phyloP scores from a whole-genome alignment of 352 stramenopile genomes.

The Phytopythium delawarense region DNA sequence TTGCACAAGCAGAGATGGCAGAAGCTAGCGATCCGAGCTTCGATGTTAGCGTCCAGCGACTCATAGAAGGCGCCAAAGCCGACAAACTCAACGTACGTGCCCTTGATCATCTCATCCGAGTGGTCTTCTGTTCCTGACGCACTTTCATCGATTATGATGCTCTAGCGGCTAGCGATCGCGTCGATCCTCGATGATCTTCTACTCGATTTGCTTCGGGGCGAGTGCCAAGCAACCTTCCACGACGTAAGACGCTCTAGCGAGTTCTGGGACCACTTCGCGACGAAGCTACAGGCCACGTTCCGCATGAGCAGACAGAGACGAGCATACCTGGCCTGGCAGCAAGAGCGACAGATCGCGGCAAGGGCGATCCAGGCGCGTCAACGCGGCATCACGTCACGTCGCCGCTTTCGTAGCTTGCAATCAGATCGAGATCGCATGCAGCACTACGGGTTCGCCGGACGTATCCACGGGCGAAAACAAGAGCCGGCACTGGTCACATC shows the following conservation, averaged over 20 bases:
- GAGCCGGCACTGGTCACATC: not conserved
- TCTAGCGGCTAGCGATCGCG: conserved; percentile 40
- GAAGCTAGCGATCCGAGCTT: conserved; percentile 14
- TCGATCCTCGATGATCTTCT: conserved; percentile 66
- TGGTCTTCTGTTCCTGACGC: not conserved
- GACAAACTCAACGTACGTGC: conserved; percentile 32
- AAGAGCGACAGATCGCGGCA: conserved; percentile 45
- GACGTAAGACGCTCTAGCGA: conserved; percentile 52
- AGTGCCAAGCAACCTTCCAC: conserved; percentile 53
- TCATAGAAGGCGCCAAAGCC: conserved; percentile 30
- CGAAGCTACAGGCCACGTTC: conserved; percentile 63
- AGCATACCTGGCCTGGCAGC: conserved; percentile 38
- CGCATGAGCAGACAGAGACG: conserved; percentile 68
- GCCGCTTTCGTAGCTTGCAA: conserved; percentile 50
- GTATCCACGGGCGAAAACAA: not conserved
- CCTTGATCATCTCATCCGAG: not conserved
- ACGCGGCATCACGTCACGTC: conserved; percentile 49
- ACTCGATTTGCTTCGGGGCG: conserved; percentile 39
- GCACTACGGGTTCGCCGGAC: conserved; percentile 20
- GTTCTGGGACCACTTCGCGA: conserved; percentile 62
- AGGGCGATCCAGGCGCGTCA: conserved; percentile 66
- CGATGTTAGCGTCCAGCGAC: conserved; percentile 17
- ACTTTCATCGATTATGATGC: not conserved
- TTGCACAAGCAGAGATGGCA: conserved; percentile 10
- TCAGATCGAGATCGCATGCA: conserved; percentile 53